A percentile compares a stretch with the other conserved stretches of the same genome.
Conservation (phyloP, 345 rosid genomes). For the Acer yangbiense region DNA sequence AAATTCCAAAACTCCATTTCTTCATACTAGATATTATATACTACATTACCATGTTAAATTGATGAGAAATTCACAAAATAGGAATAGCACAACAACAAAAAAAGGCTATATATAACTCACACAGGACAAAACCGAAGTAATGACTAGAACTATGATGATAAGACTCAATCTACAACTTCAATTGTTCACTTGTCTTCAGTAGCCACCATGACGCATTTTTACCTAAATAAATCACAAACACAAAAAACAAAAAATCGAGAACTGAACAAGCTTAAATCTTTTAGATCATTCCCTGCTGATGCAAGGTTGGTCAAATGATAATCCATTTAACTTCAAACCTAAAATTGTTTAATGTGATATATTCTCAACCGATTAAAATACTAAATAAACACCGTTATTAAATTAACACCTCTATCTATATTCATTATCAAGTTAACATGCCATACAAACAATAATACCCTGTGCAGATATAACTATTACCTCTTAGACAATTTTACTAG, state of each 20-base stretch:
- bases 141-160: no score
- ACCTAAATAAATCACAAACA: conserved; percentile 1
- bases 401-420: neutral
- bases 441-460: neutral
- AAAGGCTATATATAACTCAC: neutral
- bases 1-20: neutral
- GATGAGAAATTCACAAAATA: no score
- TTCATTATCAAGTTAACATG: neutral
- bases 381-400: neutral
- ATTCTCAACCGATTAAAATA: neutral
- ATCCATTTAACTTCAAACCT: neutral
- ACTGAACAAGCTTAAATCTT: neutral
- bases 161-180: neutral
- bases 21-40: no score
- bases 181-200: neutral
- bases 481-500: neutral
- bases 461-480: neutral
- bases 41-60: neutral
- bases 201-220: neutral
- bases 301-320: neutral
- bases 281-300: neutral
- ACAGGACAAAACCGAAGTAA: neutral
- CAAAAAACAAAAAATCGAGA: neutral
- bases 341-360: neutral
- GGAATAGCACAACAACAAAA: neutral